A percentile compares a stretch with the other conserved stretches of the same genome.
Conservation (phyloP, 169 alveolate species). For the Plasmodium malariae region DNA sequence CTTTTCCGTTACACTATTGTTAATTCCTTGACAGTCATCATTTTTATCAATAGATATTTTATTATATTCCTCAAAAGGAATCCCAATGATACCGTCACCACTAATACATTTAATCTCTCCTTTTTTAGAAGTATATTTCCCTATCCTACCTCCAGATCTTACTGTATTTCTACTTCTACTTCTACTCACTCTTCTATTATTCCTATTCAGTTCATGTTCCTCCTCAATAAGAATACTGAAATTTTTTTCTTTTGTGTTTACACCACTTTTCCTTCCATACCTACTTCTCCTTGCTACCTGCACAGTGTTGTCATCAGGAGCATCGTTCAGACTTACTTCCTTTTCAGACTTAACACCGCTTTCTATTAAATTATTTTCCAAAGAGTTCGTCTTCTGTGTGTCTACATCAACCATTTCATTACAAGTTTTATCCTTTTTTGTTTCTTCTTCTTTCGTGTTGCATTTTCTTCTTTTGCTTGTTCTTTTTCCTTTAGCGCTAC, state of each 20-base stretch:
- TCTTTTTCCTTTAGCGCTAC: background rate
- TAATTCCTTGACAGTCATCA: no score
- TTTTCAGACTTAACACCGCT: background rate
- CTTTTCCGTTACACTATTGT: no score
- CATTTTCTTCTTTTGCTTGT: conserved; percentile 13
- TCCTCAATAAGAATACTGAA: conserved; percentile 22
- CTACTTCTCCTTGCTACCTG: conserved; percentile 23
- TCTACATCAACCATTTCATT: background rate
- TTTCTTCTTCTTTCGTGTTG: background rate
- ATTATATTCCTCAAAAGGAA: no score
- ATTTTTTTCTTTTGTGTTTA: conserved; percentile 35
- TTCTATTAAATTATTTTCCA: background rate
- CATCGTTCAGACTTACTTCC: background rate
- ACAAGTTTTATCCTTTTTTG: background rate
- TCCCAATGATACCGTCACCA: no score
- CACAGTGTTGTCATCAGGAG: background rate
- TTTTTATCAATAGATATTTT: no score
- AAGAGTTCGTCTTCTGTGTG: background rate
- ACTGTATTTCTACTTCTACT: conserved; percentile 1
- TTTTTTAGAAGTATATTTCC: background rate
- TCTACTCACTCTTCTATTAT: conserved; percentile 1
- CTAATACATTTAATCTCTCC: no score
- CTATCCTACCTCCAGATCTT: conserved; percentile 14
- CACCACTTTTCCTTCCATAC: conserved; percentile 56
- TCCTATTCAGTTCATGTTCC: conserved; percentile 27